Conservation (phyloP, 495 filamentous ascomycete species). For the Penicillium nucicola region DNA sequence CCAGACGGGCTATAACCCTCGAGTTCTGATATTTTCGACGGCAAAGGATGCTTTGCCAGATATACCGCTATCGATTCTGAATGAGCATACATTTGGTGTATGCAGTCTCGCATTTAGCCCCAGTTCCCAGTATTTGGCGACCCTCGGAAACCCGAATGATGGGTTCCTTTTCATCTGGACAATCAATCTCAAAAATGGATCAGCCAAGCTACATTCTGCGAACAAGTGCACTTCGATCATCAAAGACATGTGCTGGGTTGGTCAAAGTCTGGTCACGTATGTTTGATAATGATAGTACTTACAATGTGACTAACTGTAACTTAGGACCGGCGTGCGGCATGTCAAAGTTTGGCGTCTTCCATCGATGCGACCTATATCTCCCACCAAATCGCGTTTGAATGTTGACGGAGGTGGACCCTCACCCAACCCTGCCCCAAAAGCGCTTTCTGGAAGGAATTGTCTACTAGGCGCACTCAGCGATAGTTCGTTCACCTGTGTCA, state of each 20-base stretch:
- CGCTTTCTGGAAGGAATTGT: constrained; percentile 60
- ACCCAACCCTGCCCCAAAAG: constrained; percentile 47
- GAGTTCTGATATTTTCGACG: constrained; percentile 85
- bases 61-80: constrained; percentile 76
- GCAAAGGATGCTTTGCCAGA: constrained; percentile 71
- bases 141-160: constrained; percentile 83
- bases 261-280: constrained; percentile 63
- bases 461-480: constrained; percentile 62
- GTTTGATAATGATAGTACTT: constrained; percentile 15
- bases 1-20: constrained; percentile 84
- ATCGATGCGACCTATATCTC: constrained; percentile 47
- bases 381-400: constrained; percentile 45
- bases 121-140: constrained; percentile 83
- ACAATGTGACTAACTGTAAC: constrained; percentile 6
- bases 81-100: constrained; percentile 89
- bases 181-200: constrained; percentile 76
- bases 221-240: constrained; percentile 89
- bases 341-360: constrained; percentile 92
- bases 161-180: constrained; percentile 93
- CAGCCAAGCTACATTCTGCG: constrained; percentile 82
- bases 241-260: constrained; percentile 85
- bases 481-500: constrained; percentile 75
- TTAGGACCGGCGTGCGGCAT: constrained; percentile 79
- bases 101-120: constrained; percentile 84
- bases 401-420: constrained; percentile 36